Evolutionary conservation across 352 stramenopile genomes (phyloP).

Genomic region (Achlya hypogyna): DNA sequence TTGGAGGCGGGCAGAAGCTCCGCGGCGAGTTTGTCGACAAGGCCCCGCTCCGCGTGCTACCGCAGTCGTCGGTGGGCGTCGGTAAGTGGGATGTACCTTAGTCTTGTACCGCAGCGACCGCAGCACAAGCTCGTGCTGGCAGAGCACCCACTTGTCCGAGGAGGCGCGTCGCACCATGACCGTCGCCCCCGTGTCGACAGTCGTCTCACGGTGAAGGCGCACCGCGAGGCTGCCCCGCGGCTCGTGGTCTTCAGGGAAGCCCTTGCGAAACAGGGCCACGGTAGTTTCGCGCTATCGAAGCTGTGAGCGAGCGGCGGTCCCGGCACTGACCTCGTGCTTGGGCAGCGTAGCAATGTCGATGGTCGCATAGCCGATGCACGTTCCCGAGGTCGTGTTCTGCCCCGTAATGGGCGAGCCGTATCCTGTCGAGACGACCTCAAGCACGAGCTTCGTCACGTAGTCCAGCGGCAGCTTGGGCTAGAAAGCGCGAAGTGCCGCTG

Average conservation of each 20-base stretch:
- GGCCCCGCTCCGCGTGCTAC: slow-evolving; percentile 7
- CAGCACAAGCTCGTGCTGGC: neutral
- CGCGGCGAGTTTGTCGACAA: neutral
- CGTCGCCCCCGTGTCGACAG: neutral
- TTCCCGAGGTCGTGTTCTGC: neutral
- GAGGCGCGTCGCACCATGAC: neutral
- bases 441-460: slow-evolving; percentile 5
- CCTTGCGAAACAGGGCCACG: neutral
- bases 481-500: neutral
- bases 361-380: neutral
- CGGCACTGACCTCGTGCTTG: neutral
- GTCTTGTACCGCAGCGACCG: slow-evolving; percentile 9
- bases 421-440: slow-evolving; percentile 1
- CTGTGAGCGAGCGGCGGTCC: neutral
- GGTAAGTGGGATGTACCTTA: neutral
- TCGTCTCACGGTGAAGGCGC: neutral
- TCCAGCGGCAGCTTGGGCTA: neutral
- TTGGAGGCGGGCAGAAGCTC: neutral
- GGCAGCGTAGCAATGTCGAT: neutral
- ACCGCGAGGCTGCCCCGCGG: slow-evolving; percentile 3
- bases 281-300: neutral
- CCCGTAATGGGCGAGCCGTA: neutral
- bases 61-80: neutral
- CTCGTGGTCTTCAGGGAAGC: neutral
- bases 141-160: slow-evolving; percentile 10